A percentile compares a stretch with the other conserved stretches of the same genome.
Evolutionary conservation across 1,284 basidiomycete genomes (phyloP).

Genomic region (Butyriboletus regius): DNA sequence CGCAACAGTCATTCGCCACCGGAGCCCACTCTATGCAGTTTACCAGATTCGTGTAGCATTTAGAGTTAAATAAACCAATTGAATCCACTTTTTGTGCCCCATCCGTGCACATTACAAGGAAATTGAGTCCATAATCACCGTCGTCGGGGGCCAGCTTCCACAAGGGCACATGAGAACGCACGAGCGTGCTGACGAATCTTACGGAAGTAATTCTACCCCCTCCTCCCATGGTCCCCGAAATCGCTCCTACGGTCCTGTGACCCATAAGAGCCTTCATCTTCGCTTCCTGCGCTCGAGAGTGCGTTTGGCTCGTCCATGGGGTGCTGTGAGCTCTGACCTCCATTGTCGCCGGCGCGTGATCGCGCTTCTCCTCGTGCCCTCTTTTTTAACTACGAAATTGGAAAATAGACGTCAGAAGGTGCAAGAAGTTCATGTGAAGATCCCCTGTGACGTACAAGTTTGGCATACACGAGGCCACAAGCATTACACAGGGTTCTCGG

Average conservation of each 20-base stretch:
- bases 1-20: background rate
- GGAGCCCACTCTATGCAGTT: constrained; percentile 5
- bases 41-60: constrained; percentile 11
- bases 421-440: constrained; percentile 15
- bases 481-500: constrained; percentile 55
- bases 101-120: constrained; percentile 9
- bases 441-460: constrained; percentile 41
- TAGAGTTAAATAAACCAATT: constrained; percentile 10
- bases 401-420: constrained; percentile 14
- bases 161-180: constrained; percentile 19
- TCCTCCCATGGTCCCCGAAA: constrained; percentile 32
- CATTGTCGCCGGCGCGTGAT: constrained; percentile 23
- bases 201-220: constrained; percentile 24
- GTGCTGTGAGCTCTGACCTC: constrained; percentile 29
- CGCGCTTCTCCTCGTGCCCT: constrained; percentile 32
- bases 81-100: constrained; percentile 1
- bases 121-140: constrained; percentile 18
- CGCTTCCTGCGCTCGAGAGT: constrained; percentile 32
- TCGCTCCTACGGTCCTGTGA: constrained; percentile 35
- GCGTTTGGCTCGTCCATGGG: constrained; percentile 22
- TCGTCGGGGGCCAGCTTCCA: constrained; percentile 10
- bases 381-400: constrained; percentile 32
- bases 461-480: constrained; percentile 55
- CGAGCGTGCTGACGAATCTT: constrained; percentile 18
- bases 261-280: constrained; percentile 33